phyloP scores from a whole-genome alignment of 176 grass and related monocot species.

The Oryza coarctata region DNA sequence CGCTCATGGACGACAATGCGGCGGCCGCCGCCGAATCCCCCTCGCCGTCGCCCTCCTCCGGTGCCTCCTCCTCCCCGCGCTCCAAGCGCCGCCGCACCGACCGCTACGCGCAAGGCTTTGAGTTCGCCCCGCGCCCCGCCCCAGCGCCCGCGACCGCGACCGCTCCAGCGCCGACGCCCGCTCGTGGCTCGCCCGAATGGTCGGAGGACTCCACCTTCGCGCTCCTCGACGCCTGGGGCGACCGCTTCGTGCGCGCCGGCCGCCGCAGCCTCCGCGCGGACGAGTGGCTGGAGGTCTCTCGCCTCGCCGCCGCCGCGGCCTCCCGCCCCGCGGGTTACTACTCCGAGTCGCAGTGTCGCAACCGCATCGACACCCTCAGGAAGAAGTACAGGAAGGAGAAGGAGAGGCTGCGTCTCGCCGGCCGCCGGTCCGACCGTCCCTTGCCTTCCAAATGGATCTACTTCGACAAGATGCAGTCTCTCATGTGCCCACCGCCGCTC shows the following conservation, averaged over 20 bases:
- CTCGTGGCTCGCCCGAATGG: conserved; percentile 44
- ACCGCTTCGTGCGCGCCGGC: conserved; percentile 60
- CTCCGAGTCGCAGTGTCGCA: conserved; percentile 74
- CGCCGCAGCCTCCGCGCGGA: conserved; percentile 57
- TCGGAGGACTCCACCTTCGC: conserved; percentile 77
- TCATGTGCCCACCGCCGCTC: conserved; percentile 37
- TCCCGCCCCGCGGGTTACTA: conserved; percentile 26
- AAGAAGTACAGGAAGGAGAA: conserved; percentile 89
- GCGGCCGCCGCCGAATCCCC: conserved; percentile 24
- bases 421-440: not conserved
- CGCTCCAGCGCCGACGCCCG: not conserved
- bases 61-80: conserved; percentile 35
- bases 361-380: conserved; percentile 77
- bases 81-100: conserved; percentile 54
- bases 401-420: conserved; percentile 30
- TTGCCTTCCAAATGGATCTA: conserved; percentile 62
- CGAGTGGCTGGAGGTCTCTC: conserved; percentile 78
- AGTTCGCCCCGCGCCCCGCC: conserved; percentile 63
- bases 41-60: conserved; percentile 32
- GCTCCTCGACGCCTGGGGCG: conserved; percentile 79
- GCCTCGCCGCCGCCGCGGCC: conserved; percentile 27
- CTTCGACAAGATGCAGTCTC: conserved; percentile 62
- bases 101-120: conserved; percentile 57
- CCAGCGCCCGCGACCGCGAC: not conserved
- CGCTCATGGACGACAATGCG: conserved; percentile 42